Conservation (phyloP, 2,329 filamentous ascomycete species). For the Neofusicoccum kwambonambiense region DNA sequence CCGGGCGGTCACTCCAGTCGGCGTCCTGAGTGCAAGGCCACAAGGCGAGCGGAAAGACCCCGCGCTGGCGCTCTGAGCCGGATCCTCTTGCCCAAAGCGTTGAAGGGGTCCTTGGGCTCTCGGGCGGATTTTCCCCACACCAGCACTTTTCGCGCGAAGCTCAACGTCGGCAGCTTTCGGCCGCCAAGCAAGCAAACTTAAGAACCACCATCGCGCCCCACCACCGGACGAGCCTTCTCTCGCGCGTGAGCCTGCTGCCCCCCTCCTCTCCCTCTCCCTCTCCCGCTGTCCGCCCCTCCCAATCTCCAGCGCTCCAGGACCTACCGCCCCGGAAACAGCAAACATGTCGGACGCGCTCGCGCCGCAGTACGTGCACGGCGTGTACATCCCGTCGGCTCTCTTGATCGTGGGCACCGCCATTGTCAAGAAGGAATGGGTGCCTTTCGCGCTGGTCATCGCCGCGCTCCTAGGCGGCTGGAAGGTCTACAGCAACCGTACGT, state of each 20-base stretch:
- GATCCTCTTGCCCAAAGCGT: conserved; percentile 10
- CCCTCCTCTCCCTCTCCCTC: not conserved
- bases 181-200: not conserved
- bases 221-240: not conserved
- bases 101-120: not conserved
- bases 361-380: conserved; percentile 69
- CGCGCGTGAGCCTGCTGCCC: not conserved
- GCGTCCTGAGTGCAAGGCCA: no score
- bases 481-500: conserved; percentile 68
- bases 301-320: not conserved
- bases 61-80: not conserved
- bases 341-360: conserved; percentile 34
- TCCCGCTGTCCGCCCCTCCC: not conserved
- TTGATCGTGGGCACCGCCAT: conserved; percentile 74
- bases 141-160: conserved; percentile 7
- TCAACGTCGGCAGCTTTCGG: conserved; percentile 9
- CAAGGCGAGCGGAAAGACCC: not conserved
- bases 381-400: conserved; percentile 80
- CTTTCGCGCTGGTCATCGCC: conserved; percentile 68
- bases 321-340: not conserved
- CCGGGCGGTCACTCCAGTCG: no score
- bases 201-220: not conserved
- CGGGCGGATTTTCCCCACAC: conserved; percentile 11
- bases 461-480: conserved; percentile 68
- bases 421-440: conserved; percentile 69